Evolutionary conservation across 228 moss, liverwort and hornwort genomes (phyloP), one percentile per base, ranked within the genome.

Genomic region (Sphagnum magellanicum): DNA sequence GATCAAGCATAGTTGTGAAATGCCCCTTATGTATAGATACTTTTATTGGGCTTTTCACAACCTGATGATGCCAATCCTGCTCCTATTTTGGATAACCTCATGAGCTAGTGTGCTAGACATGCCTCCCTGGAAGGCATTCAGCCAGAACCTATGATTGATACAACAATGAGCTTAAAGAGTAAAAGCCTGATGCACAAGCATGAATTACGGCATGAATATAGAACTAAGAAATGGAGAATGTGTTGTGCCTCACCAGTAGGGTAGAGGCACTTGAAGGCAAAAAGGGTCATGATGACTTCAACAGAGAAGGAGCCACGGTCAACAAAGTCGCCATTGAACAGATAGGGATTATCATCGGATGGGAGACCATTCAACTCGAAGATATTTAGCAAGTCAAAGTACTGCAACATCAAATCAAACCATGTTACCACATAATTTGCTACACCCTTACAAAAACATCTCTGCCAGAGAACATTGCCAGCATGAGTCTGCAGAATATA

Each of bases 231-330:
- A 32, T 32, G 32, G 32, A 32, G 32, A 32, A 32, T 32, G 32
- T 58, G 17, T 32, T 15, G 64, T 10, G 57, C 6, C 67, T 73
- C 68, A 98, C 98, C 93, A 63, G 78, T 84, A 67, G 94, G 98
- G 76, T 94, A 98, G 51, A 98, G 80, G 74, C 92, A 98, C 83
- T 98, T 94, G 82, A 98, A 98, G 59, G 94, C 92, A 74, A 98
- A 98, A 65, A 98, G 88, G 68, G 98, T 98, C 70, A 98, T 78
- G 76, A 98, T 98, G 77, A 92, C 92, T 76, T 98, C 98, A 73
- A 94, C 98, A 63, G 98, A 98, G 71, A 98, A 98, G 51, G 94
- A 93, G 64, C 98, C 98, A 57, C 98, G 98, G 79, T 98, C 98
- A 64, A 98, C 98, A 67, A 98, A 98, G 71, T 98, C 98, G 13